Evolutionary conservation across 495 filamentous ascomycete genomes (phyloP), one percentile per base, ranked within the genome.

Genomic region (Neurospora cerealis): DNA sequence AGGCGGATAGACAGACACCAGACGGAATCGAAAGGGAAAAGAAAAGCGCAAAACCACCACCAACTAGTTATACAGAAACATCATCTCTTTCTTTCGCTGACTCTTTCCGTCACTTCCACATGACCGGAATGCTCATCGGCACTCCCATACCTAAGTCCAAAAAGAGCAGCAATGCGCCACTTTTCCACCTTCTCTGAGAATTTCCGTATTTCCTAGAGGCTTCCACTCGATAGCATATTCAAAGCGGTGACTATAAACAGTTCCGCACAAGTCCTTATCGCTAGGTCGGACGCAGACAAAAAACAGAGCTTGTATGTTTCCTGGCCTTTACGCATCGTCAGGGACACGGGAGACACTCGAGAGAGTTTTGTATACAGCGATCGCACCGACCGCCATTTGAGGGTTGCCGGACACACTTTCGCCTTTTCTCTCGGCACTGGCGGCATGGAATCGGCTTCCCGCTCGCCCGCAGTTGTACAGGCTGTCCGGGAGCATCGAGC

Each of bases 11-110:
- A 44, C 17, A 17, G 40, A 70, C 19, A 44, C 34, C 39, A 69
- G 6, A 36, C 28, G 41, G 70, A 42, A 46, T 62, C 38, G 70
- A 66, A 60, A 19, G 15, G 28, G 54, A 19, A 75, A 37, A 70
- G 17, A 10, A 15, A 42, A 38, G 71, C 21, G 70, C 15, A 74
- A 74, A 70, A 74, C 69, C 69, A 17, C 71, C 48, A 69, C 73
- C 73, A 73, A 66, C 71, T 77, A 77, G 72, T 78, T 75, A 60
- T 77, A 78, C 77, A 78, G 66, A 70, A 44, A 71, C 19, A 46
- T 54, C 24, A 70, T 46, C 21, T 48, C 9, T 34, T 66, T 66
- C 54, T 36, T 66, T 32, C 54, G 28, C 54, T 66, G 54, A 32
- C 54, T 66, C 54, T 34, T 8, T 32, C 48, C 24, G 24, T 19